phyloP scores from a whole-genome alignment of 1,139 yeast species.

The Tardiomyces blankii region DNA sequence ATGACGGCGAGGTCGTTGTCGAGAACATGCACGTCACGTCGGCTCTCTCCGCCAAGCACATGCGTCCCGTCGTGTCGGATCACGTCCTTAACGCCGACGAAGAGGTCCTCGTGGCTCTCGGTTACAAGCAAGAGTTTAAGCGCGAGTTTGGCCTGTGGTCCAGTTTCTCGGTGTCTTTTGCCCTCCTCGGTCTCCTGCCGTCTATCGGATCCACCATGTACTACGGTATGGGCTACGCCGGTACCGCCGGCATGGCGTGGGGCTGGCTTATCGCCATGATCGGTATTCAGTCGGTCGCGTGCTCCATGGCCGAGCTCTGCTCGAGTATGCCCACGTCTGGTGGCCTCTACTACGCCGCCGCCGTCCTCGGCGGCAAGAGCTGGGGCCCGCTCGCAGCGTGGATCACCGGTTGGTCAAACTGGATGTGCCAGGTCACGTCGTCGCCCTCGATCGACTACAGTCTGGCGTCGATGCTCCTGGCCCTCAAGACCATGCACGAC shows the following conservation, averaged over 20 bases:
- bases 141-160: slow-evolving; percentile 41
- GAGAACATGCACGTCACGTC: slow-evolving; percentile 16
- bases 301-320: slow-evolving; percentile 50
- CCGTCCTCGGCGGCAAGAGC: slow-evolving; percentile 31
- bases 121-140: slow-evolving; percentile 64
- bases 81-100: slow-evolving; percentile 17
- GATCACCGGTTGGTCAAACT: slow-evolving; percentile 48
- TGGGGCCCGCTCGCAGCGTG: slow-evolving; percentile 44
- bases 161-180: slow-evolving; percentile 56
- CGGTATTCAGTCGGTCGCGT: slow-evolving; percentile 39
- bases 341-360: slow-evolving; percentile 49
- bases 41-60: slow-evolving; percentile 11
- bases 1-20: slow-evolving; percentile 14
- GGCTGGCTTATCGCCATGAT: slow-evolving; percentile 49
- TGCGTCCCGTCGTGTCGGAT: slow-evolving; percentile 18
- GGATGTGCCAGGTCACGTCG: slow-evolving; percentile 47
- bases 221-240: slow-evolving; percentile 41
- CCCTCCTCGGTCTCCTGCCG: slow-evolving; percentile 58
- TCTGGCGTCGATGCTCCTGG: slow-evolving; percentile 42
- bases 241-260: slow-evolving; percentile 52
- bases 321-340: slow-evolving; percentile 64
- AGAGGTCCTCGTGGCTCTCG: slow-evolving; percentile 36
- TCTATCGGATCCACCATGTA: slow-evolving; percentile 37
- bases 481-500: slow-evolving; percentile 32
- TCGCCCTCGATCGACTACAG: slow-evolving; percentile 50